Percentiles rank a stretch among this genome's conserved stretches.
phyloP scores from a whole-genome alignment of 2,329 filamentous ascomycete species.

The Penicillium sumatraense region DNA sequence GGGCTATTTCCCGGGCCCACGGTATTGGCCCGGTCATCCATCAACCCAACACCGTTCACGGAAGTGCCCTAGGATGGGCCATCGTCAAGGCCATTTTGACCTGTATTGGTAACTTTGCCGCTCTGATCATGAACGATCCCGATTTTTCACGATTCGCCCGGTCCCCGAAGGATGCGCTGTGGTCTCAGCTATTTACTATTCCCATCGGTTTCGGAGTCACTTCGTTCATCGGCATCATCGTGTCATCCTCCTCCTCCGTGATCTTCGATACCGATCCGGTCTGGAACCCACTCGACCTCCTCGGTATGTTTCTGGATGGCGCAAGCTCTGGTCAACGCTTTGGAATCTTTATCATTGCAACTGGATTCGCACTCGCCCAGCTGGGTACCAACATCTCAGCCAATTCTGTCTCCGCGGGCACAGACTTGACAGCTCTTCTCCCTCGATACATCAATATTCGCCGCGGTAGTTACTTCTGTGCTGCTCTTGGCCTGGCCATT shows the following conservation, averaged over 20 bases:
- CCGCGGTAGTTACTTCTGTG: conserved; percentile 85
- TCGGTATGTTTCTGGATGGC: conserved; percentile 70
- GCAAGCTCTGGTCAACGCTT: conserved; percentile 71
- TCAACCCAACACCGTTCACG: conserved; percentile 66
- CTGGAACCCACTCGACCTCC: conserved; percentile 73
- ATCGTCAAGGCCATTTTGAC: conserved; percentile 87
- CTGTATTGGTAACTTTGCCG: conserved; percentile 87
- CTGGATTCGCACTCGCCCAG: conserved; percentile 76
- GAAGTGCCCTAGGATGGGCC: conserved; percentile 76
- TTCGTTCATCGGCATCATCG: conserved; percentile 83
- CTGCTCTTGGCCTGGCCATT: conserved; percentile 78
- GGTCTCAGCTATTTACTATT: conserved; percentile 78
- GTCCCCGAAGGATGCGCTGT: conserved; percentile 75
- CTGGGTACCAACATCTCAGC: conserved; percentile 86
- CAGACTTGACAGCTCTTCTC: conserved; percentile 78
- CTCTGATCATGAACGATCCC: conserved; percentile 77
- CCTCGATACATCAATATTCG: conserved; percentile 84
- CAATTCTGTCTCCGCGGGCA: conserved; percentile 82
- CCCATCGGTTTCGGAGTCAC: conserved; percentile 75
- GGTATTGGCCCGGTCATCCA: conserved; percentile 82
- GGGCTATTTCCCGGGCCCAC: conserved; percentile 79
- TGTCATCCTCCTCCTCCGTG: conserved; percentile 68
- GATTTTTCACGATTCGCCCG: conserved; percentile 84
- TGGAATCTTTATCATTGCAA: conserved; percentile 74
- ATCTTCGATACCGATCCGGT: conserved; percentile 67